phyloP scores from a whole-genome alignment of 805 yeast species.

The Saturnispora sekii region DNA sequence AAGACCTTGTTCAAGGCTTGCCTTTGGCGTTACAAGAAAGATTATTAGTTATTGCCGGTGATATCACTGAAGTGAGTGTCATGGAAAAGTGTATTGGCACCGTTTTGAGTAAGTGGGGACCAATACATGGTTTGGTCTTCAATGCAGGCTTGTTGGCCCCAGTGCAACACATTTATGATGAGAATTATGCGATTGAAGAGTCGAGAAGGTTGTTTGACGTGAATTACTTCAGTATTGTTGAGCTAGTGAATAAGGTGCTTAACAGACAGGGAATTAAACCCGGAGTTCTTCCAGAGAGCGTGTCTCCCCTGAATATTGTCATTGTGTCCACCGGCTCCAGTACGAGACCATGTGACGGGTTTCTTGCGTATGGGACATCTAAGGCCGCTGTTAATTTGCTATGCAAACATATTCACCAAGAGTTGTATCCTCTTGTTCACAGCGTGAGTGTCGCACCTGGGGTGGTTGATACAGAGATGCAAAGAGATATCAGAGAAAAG shows the following conservation, averaged over 20 bases:
- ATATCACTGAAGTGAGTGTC: constrained; percentile 39
- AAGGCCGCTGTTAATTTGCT: constrained; percentile 87
- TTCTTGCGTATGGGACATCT: constrained; percentile 90
- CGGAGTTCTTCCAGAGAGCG: background rate
- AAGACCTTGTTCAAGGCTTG: constrained; percentile 17
- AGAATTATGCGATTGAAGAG: constrained; percentile 36
- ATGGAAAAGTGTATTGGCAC: constrained; percentile 31
- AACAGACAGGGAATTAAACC: constrained; percentile 40
- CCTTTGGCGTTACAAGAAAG: too few relatives aligned
- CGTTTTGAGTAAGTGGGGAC: constrained; percentile 44
- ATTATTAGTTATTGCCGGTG: constrained; percentile 31
- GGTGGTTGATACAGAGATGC: constrained; percentile 90
- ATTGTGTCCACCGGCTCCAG: constrained; percentile 90
- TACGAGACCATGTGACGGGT: constrained; percentile 50
- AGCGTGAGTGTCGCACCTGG: constrained; percentile 86
- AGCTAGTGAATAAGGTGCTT: constrained; percentile 44
- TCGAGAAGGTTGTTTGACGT: constrained; percentile 66
- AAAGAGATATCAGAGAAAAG: constrained; percentile 59
- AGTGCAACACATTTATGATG: constrained; percentile 42
- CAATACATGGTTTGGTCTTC: constrained; percentile 54
- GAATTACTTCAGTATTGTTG: constrained; percentile 69
- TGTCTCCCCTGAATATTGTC: constrained; percentile 26
- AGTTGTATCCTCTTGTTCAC: constrained; percentile 46
- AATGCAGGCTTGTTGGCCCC: constrained; percentile 85
- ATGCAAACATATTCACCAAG: constrained; percentile 55